Evolutionary conservation across 345 rosid genomes (phyloP), one percentile per base, ranked within the genome.

Genomic region (Populus tremula): DNA sequence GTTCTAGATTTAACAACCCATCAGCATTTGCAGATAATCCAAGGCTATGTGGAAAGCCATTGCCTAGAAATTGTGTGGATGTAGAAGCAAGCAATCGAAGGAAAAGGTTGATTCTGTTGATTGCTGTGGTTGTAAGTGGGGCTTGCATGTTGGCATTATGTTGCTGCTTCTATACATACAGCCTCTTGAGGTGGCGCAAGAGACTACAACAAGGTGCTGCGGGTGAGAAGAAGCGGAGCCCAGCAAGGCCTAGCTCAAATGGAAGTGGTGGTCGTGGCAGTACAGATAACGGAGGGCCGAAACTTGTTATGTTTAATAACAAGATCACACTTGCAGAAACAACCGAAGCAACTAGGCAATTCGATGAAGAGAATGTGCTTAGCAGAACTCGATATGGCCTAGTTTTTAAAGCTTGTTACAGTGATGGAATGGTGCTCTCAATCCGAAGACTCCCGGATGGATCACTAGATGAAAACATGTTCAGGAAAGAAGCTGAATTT

Each of bases 261-360:
- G 80, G 89, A 2, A 93, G 95, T 67, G 90, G 92, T 35, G 96
- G 95, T 5, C 91, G 98, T 11, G 87, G 93, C 61, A 95, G 99
- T 82, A 82, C 91, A 1, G 99, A 92, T 63, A 90, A 84, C 77
- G 98, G 97, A 73, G 96, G 85, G 43, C 99, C 94, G 11, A 95
- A 92, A 84, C 91, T 95, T 41, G 92, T 93, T 13, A 92, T 95
- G 99, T 95, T 95, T 77, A 95, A 91, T 73, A 90, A 92, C 90
- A 95, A 90, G 84, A 91, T 93, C 83, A 92, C 97, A 27, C 75
- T 91, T 0, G 94, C 94, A 18, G 99, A 95, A 74, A 93, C 99
- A 14, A 74, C 88, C 2, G 99, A 93, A 87, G 97, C 98, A 47
- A 90, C 98, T 0, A 78, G 98, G 49, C 93, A 93, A 69, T 94